Conservation (phyloP, 2,329 filamentous ascomycete species). For the Colletotrichum kahawae region DNA sequence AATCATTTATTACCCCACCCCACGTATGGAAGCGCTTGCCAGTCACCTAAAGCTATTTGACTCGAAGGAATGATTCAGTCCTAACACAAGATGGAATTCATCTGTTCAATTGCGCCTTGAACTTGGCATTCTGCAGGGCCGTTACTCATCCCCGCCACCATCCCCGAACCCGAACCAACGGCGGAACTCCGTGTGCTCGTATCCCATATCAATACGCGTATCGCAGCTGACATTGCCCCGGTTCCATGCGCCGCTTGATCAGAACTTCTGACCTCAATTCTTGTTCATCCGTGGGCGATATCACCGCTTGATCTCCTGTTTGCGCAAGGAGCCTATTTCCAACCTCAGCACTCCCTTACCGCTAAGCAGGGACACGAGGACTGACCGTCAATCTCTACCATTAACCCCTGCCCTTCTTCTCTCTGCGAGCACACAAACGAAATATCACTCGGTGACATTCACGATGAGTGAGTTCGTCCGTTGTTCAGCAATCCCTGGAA, state of each 20-base stretch:
- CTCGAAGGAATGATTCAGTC: background rate
- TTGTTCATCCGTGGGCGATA: background rate
- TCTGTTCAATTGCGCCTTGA: background rate
- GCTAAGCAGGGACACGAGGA: background rate
- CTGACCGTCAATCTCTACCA: constrained; percentile 40
- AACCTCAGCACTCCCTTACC: background rate
- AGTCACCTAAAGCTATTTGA: background rate
- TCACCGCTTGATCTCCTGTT: constrained; percentile 8
- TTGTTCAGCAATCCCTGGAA: too few species aligned
- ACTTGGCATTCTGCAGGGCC: background rate
- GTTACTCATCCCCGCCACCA: background rate
- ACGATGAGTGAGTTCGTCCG: too few species aligned
- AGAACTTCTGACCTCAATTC: background rate
- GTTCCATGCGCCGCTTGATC: background rate
- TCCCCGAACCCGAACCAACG: background rate
- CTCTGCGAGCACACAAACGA: too few species aligned
- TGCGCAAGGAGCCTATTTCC: background rate
- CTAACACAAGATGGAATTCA: background rate
- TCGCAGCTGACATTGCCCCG: background rate
- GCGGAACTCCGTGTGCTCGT: background rate
- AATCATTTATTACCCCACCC: rapidly evolving
- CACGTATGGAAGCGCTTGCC: background rate
- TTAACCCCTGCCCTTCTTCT: too few species aligned
- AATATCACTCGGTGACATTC: too few species aligned
- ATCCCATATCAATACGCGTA: background rate